Evolutionary conservation across 2,329 filamentous ascomycete genomes (phyloP).

Genomic region (Raffaelea albimanens): DNA sequence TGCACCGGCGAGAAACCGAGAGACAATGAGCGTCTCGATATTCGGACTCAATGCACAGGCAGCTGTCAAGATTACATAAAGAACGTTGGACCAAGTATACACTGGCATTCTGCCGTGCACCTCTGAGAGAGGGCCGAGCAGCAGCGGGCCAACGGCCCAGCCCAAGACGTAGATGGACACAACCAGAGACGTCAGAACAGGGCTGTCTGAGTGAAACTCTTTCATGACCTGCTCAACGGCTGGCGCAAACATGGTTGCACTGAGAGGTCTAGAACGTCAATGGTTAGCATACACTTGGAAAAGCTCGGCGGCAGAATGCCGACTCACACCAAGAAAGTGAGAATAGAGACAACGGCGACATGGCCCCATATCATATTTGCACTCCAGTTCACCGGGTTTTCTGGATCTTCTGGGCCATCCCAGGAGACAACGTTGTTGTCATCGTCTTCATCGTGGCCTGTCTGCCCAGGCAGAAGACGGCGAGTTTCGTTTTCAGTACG

Average conservation of each 20-base stretch:
- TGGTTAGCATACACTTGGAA: neutral
- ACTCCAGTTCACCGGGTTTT: neutral
- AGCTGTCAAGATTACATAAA: neutral
- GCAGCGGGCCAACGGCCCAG: neutral
- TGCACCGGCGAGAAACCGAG: neutral
- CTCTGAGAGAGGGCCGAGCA: neutral
- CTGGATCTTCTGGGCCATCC: neutral
- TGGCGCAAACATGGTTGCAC: neutral
- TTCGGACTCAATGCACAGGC: neutral
- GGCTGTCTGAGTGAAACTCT: neutral
- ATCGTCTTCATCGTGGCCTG: neutral
- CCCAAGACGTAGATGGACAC: neutral
- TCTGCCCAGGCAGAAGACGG: neutral
- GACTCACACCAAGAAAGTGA: neutral
- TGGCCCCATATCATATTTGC: neutral
- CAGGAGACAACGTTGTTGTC: neutral
- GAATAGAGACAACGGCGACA: neutral
- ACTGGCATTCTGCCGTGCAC: neutral
- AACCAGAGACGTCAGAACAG: neutral
- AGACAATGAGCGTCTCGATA: neutral
- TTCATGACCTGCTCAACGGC: neutral
- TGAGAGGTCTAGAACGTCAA: neutral
- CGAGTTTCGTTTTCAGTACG: neutral
- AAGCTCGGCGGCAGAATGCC: neutral
- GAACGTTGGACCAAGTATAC: neutral